Evolutionary conservation across 2,329 filamentous ascomycete species (phyloP).

Genomic region (Ambrosiella beaveri): DNA sequence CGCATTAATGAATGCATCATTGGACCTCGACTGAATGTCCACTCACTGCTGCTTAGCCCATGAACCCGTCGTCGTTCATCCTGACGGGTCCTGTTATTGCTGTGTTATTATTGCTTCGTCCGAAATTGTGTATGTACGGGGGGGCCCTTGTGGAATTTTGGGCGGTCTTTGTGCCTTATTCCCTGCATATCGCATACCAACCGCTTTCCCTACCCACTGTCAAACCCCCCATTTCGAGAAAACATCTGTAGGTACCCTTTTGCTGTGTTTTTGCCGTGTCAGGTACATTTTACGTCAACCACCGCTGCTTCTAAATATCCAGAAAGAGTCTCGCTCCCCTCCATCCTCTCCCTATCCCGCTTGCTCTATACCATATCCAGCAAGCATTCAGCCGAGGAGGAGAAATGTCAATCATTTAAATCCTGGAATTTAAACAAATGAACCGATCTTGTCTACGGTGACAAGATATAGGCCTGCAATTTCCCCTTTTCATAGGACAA

Average conservation of each 20-base stretch:
- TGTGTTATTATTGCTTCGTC: too few relatives aligned
- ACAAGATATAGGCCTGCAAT: background rate
- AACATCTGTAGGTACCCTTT: background rate
- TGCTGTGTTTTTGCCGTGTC: background rate
- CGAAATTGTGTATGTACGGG: too few relatives aligned
- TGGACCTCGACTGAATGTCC: background rate
- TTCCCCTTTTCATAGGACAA: background rate
- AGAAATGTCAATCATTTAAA: background rate
- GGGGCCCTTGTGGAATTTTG: too few relatives aligned
- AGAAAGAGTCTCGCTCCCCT: background rate
- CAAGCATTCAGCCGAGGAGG: background rate
- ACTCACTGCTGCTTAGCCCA: background rate
- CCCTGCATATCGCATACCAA: background rate
- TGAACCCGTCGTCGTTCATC: too few relatives aligned
- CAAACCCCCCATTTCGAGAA: background rate
- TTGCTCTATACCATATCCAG: background rate
- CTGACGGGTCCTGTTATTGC: too few relatives aligned
- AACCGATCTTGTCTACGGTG: too few relatives aligned
- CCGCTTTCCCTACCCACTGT: background rate
- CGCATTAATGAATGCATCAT: background rate
- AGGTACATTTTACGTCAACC: background rate
- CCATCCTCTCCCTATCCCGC: background rate
- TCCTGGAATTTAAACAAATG: background rate
- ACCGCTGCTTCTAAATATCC: background rate
- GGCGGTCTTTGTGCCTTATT: background rate